Conservation (phyloP, 768 basidiomycete species). For the Hypholoma sublateritium region DNA sequence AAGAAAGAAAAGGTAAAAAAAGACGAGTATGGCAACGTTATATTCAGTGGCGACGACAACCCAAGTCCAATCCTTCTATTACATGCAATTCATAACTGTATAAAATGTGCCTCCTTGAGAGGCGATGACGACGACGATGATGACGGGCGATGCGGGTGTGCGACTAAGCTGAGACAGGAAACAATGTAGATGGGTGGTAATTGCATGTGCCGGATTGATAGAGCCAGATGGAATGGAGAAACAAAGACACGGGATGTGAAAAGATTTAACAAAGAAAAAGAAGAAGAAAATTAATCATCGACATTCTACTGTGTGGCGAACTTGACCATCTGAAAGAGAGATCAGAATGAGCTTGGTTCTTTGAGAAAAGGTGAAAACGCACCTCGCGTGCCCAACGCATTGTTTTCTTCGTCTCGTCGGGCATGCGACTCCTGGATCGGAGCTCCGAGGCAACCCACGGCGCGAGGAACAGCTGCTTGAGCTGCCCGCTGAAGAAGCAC, state of each 20-base stretch:
- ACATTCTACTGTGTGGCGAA: conserved; percentile 67
- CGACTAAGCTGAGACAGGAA: neutral
- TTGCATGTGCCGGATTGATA: conserved; percentile 46
- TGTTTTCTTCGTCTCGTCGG: conserved; percentile 81
- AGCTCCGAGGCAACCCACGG: conserved; percentile 80
- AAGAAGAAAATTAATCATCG: conserved; percentile 16
- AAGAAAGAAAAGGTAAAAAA: neutral
- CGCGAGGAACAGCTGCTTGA: conserved; percentile 75
- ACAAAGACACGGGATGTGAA: conserved; percentile 6
- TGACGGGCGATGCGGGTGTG: conserved; percentile 20
- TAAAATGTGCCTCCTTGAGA: conserved; percentile 74
- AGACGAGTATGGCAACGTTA: conserved; percentile 6
- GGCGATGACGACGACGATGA: conserved; percentile 41
- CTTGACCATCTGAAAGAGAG: conserved; percentile 65
- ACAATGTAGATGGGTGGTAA: conserved; percentile 33
- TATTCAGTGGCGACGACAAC: conserved; percentile 1
- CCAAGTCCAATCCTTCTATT: conserved; percentile 41
- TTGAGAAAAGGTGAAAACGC: conserved; percentile 17
- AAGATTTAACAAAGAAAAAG: conserved; percentile 13
- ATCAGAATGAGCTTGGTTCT: conserved; percentile 6
- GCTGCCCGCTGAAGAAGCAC: conserved; percentile 75
- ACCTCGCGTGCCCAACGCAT: conserved; percentile 95
- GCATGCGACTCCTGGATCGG: conserved; percentile 71
- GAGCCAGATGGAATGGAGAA: conserved; percentile 24
- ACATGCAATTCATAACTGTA: conserved; percentile 54